Evolutionary conservation across 495 filamentous ascomycete species (phyloP), one percentile per base, ranked within the genome.

Genomic region (Sordaria brevicollis): DNA sequence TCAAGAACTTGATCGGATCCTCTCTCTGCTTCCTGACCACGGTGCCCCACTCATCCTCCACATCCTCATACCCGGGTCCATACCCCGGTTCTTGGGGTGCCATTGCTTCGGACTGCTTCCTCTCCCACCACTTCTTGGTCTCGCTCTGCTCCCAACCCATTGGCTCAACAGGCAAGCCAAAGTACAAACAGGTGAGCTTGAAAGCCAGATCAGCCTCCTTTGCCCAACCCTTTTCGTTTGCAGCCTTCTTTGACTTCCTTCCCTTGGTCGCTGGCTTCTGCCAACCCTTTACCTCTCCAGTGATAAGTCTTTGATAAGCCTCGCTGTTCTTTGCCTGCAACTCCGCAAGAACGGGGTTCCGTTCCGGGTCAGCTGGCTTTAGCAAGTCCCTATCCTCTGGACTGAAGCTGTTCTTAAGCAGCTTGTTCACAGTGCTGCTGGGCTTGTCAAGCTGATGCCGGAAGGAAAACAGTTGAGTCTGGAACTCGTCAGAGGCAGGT

Each of bases 111-210:
- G n/a, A n/a, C 49, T n/a, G 15, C 37, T 57, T 57, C 49, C 29
- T 57, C 34, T 39, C 66, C 39, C 25, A 54, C 11, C 65, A 54
- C 29, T 7, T 25, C 37, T 21, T 37, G 33, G 21, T 36, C 57
- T 65, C 57, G 33, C 39, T 25, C 43, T 68, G 54, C 65, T 73
- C 43, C 19, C 37, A 11, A 8, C 49, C 49, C 68, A 79, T 69
- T 4, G 77, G 77, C 68, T 67, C 71, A 9, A 77, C 70, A 1
- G 77, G 74, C n/a, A 79, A 33, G 19, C 77, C 77, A 54, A 76
- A 79, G 65, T 71, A 73, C 35, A 71, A 68, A 35, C 77, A 36
- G 3, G 76, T 71, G 15, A 79, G 37, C 70, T 79, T 77, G 66
- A 78, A 74, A 29, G 71, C 70, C 11, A 78, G 62, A 68, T 73